Evolutionary conservation across 2,329 filamentous ascomycete genomes (phyloP), one percentile per base, ranked within the genome.

Genomic region (Ciborinia camelliae): DNA sequence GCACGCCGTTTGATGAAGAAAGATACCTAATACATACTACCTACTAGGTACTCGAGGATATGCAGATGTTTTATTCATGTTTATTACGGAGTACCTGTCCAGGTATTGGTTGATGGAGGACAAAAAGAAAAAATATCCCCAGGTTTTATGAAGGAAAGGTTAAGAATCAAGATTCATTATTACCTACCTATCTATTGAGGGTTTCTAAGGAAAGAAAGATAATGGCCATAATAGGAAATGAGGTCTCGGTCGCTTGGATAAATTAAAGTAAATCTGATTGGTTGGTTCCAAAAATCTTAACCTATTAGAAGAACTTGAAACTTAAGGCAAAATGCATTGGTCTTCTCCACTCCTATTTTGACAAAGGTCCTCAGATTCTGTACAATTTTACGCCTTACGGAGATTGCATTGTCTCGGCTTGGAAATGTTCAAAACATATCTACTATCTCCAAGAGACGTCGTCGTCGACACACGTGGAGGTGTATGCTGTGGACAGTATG

Each of bases 181-280:
- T n/a, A n/a, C n/a, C n/a, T n/a, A n/a, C n/a, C n/a, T n/a, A n/a
- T n/a, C n/a, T n/a, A n/a, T n/a, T n/a, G n/a, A n/a, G n/a, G n/a
- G n/a, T n/a, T n/a, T 35, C 35, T 23, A 18, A 45, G 39, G 28
- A 58, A 32, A n/a, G n/a, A n/a, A 45, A 43, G 39, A 45, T 57
- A 45, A 57, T 18, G 26, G 37, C 39, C 30, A n/a, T 30, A 43
- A 23, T n/a, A 45, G 37, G 53, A 57, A 57, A 43, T 45, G 39
- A 45, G 14, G 20, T 57, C 54, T 57, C 39, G 20, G 28, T 57
- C 54, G 54, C 54, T 58, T 45, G 54, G 54, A 32, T 45, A 58
- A 45, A 45, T 45, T 37, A n/a, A 45, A 32, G 45, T 58, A 15
- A 15, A 41, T 43, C 1, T n/a, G 9, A 55, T 55, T 55, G 52